Percentiles rank a stretch among this genome's conserved stretches.
These are phyloP conservation scores for Beauveria scarabaeidicola DNA, from an alignment of 2,329 filamentous ascomycete species.

Conservation along the genomic window DNA sequence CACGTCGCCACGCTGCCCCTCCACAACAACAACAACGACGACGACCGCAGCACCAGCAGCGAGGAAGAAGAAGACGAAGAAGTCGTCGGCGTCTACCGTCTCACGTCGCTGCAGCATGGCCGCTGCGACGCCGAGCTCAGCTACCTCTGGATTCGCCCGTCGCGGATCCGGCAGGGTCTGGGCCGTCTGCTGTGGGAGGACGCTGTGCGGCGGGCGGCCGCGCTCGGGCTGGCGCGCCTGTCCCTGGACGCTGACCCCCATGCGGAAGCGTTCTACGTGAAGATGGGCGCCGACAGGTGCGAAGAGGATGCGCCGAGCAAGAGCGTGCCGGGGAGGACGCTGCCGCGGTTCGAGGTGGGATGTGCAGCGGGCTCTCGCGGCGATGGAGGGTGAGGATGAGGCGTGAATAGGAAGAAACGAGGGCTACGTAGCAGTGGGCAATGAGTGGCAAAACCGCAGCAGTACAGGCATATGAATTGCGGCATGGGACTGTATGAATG, in stretches of 20 bases:
- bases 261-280: not conserved
- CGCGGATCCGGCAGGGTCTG: not conserved
- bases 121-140: not conserved
- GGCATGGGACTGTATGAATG: no score
- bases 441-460: no score
- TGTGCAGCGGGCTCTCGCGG: not conserved
- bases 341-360: not conserved
- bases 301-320: not conserved
- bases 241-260: not conserved
- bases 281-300: not conserved
- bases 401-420: no score
- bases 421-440: no score
- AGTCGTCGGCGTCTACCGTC: not conserved
- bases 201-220: not conserved
- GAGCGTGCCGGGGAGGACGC: not conserved
- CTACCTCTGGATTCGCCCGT: constrained; percentile 1
- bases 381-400: not conserved
- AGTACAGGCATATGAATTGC: no score
- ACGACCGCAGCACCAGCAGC: not conserved
- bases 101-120: not conserved
- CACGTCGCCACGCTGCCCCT: not conserved
- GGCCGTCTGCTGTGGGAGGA: constrained; percentile 3
- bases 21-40: not conserved
- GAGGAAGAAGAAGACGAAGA: not conserved
- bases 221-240: not conserved